Base-by-base conservation (phyloP, 805 yeast genomes). In the Lachancea quebecensis region DNA sequence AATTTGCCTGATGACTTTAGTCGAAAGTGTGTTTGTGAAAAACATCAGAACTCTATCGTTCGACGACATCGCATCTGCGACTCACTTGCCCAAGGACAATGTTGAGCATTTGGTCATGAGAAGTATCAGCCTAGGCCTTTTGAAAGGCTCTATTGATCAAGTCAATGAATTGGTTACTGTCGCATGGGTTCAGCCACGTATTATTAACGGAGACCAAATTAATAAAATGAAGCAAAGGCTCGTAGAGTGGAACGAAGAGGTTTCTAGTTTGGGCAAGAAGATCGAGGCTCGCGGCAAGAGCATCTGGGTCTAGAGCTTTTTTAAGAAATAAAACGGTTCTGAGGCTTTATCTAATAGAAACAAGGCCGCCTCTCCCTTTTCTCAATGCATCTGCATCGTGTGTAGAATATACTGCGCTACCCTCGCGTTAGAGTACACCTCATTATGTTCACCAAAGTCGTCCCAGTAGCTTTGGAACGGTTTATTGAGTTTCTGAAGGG, bases 111-210 rank as follows among this genome's bases (percentile, higher is more conserved):
- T 93, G 59, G 82, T 91, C 29, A 90, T 93, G 84, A 87, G 87
- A 69, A 90, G 96, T 34, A 78, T 93, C 51, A 80, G 93, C 51
- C 70, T 93, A 46, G 86, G 85, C 14, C 73, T 93, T 53, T 75
- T 93, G 58, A 79, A 80, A 64, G 99, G 99, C n/a, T 73, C 78
- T 42, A 91, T 93, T 55, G 95, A 93, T 63, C 95, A 93, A 69
- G 86, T 89, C 36, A 77, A 78, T 41, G 78, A 82, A 63, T 70
- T 82, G 11, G 85, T 93, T 46, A 80, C 83, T 30, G 81, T 93
- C 39, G 80, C 85, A 25, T 93, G 99, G 99, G 82, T 91, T 50
- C 98, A 93, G 72, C 98, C 99, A 48, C 77, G 98, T 58, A 86
- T 89, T 45, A 82, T 93, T 75, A 87, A 87, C 58, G 73, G 72